Base-by-base conservation (phyloP, 768 basidiomycete species). In the Coprinopsis strossmayeri region DNA sequence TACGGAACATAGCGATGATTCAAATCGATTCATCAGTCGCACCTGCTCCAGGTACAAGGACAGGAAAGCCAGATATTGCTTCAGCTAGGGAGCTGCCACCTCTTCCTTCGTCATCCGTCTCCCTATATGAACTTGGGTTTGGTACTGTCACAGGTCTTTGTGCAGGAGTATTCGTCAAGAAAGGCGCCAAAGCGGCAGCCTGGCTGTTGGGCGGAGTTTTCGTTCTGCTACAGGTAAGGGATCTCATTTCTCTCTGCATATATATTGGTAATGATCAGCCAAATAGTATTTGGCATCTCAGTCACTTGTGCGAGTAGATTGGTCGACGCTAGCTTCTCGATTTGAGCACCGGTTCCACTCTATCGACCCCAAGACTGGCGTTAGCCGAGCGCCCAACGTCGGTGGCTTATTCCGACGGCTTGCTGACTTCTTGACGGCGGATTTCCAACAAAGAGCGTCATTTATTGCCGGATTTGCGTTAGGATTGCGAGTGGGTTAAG, bases 121-220 rank as follows among this genome's bases (percentile, higher is more conserved):
- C 82, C 47, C 49, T 81, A 17, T 85, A 85, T 59, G 85, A 95
- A 55, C 78, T 98, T 23, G 73, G 82, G 0, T 97, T 97, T 61
- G 95, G 95, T 10, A 89, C 91, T 3, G 82, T 88, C 0, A 79
- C 83, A 48, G 95, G 95, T 0, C 61, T 98, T 34, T 96, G 91
- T 58, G 82, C 91, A 0, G 95, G 95, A 0, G 76, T 98, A 0
- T 98, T 98, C 60, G 72, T 95, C 57, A 97, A 96, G 69, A 97
- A 95, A 64, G 94, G 95, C n/a, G 79, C 84, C 5, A 89, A 84
- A 62, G 72, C 79, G 1, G 65, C 84, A 10, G 95, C 93, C 0
- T 93, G 91, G 67, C 61, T 87, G 35, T 67, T 96, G n/a, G 95
- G 95, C 2, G 92, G 91, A 2, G 69, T 89, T 1, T 98, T 96